Evolutionary conservation across 352 stramenopile species (phyloP), one percentile per base, ranked within the genome.

Genomic region (Phytophthora foliorum): DNA sequence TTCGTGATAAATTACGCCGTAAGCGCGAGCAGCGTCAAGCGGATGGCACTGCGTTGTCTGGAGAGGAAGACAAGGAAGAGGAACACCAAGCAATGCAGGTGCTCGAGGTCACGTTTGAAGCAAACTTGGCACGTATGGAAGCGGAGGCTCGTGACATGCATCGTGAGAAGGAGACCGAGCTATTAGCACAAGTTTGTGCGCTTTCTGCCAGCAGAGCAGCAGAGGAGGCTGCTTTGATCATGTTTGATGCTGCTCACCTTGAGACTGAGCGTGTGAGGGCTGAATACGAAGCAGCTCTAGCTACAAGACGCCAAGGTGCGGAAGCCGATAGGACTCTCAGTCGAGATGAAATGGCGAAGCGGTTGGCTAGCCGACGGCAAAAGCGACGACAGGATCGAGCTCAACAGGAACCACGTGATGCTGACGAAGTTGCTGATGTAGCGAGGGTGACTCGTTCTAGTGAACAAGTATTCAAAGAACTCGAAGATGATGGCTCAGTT

Each of bases 1-100:
- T 83, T 7, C 52, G 38, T 16, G 72, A 78, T 7, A 78, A 74
- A 55, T 29, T 81, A 25, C 66, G 50, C 24, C 42, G 48, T n/a
- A 76, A 74, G 14, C 69, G 57, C 21, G 62, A 76, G 19, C 49
- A 63, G 44, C 70, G 51, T 42, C 59, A 14, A 42, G 16, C 42
- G 2, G 49, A 58, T 49, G 54, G 50, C 11, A 25, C 17, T 41
- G 2, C 9, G 6, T 2, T 74, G 13, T 57, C 58, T 8, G 42
- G 50, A 31, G 63, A 42, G 14, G 51, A 64, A 36, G 31, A 49
- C 1, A 25, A 49, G 7, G 41, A 70, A 31, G 34, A 63, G 50
- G 56, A 69, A 25, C 50, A n/a, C 4, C 25, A 57, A 36, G 56
- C 69, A 9, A 50, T 60, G 53, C 53, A 66, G 17, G 34, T 25